Evolutionary conservation across 169 alveolate genomes (phyloP), one percentile per base, ranked within the genome.

Genomic region (Cryptosporidium ryanae): DNA sequence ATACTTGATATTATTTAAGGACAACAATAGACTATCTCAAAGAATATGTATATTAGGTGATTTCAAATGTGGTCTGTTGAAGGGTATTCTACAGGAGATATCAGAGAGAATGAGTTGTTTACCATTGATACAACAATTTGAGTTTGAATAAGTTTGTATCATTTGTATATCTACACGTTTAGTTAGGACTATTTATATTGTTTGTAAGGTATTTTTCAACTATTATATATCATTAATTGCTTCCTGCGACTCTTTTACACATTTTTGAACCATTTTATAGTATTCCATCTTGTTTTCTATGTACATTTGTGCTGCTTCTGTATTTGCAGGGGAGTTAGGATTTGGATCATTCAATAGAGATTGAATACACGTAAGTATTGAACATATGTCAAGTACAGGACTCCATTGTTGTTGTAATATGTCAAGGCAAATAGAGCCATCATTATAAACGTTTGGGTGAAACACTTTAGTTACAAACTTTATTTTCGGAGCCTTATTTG

Each of bases 241-340:
- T n/a, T 76, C 87, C 34, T 61, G 71, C 17, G 87, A 76, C 25
- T 87, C 90, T 84, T 89, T 92, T 21, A 94, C 97, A 59, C 93
- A 90, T 82, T 92, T 94, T 76, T 93, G 90, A 0, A 94, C 96
- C 91, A 90, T 93, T 71, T 91, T 87, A 64, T 91, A 92, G 89
- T 94, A 94, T 82, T 93, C 94, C 23, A 91, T 90, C 12, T 90
- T 83, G 84, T 94, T 92, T 68, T 92, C 95, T 34, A 55, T 65
- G 84, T 90, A 94, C 57, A 94, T 82, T 90, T 92, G 91, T 8
- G 97, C 95, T 12, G 97, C 97, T 82, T 94, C 97, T 46, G 91
- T 91, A 90, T 94, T 94, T 34, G 97, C 97, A 44, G 97, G 97
- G 23, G 94, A 90, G 63, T 92, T 84, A n/a, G 96, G 96, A 65